These are phyloP conservation scores for Backusella tarrabulga DNA, from an alignment of 192 early-diverging fungal species.

Conservation along the genomic window DNA sequence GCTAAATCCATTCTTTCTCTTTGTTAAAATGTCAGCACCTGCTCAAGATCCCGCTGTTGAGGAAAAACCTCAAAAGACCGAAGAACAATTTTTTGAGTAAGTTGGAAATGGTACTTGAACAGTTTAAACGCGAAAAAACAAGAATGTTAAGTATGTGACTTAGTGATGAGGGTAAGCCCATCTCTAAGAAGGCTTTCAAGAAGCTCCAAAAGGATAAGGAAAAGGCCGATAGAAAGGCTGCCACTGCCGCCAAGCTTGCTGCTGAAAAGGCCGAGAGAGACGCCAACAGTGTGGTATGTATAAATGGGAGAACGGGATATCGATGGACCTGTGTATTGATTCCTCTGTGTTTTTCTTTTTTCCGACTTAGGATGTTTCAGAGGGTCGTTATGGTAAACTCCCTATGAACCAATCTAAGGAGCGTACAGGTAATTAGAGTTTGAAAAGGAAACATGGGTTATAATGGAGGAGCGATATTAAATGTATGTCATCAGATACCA, in stretches of 20 bases:
- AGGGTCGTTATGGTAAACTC: slow-evolving; percentile 82
- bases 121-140: background rate
- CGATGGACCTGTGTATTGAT: background rate
- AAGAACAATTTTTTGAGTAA: slow-evolving; percentile 53
- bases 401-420: slow-evolving; percentile 84
- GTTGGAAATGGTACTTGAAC: background rate
- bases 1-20: background rate
- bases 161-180: slow-evolving; percentile 83
- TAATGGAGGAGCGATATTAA: background rate
- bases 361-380: slow-evolving; percentile 67
- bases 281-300: slow-evolving; percentile 45
- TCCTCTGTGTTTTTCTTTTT: background rate
- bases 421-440: slow-evolving; percentile 53
- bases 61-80: slow-evolving; percentile 41
- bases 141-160: background rate
- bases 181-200: slow-evolving; percentile 91
- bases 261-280: slow-evolving; percentile 68
- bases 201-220: slow-evolving; percentile 90
- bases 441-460: background rate
- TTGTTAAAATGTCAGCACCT: slow-evolving; percentile 19
- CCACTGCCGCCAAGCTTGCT: slow-evolving; percentile 67
- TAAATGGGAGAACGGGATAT: background rate
- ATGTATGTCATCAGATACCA: slow-evolving; percentile 41
- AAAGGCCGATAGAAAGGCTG: slow-evolving; percentile 74
- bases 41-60: slow-evolving; percentile 31